Evolutionary conservation across 306 rosid species (phyloP).

Genomic region (Corylus heterophylla): DNA sequence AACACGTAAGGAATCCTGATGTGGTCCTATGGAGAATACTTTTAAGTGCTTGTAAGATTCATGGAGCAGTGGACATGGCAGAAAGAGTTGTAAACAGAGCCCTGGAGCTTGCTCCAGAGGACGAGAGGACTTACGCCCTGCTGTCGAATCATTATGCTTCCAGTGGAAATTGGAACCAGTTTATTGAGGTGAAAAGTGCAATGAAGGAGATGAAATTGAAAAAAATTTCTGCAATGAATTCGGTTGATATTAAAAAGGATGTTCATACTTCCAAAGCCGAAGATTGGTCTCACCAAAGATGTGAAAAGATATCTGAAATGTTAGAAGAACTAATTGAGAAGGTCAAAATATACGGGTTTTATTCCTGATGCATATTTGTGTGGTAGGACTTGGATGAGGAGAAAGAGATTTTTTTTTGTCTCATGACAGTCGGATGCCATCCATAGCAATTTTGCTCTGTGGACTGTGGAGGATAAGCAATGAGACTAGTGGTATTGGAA

Average conservation of each 20-base stretch:
- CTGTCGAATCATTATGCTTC: constrained; percentile 69
- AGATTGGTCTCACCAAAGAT: constrained; percentile 60
- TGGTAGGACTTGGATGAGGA: no score
- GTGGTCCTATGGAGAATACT: constrained; percentile 70
- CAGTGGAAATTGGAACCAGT: constrained; percentile 66
- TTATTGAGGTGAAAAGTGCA: constrained; percentile 62
- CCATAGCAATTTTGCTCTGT: no score
- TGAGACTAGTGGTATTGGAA: no score
- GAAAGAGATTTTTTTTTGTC: no score
- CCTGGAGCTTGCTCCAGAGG: constrained; percentile 51
- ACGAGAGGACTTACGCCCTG: constrained; percentile 60
- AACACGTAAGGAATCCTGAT: constrained; percentile 57
- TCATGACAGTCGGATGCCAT: no score
- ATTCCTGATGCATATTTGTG: constrained; percentile 40
- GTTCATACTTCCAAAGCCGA: constrained; percentile 78
- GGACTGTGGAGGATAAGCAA: no score
- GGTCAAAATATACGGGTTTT: constrained; percentile 50
- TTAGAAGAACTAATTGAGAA: constrained; percentile 45
- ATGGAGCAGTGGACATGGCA: constrained; percentile 63
- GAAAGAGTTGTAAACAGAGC: constrained; percentile 50
- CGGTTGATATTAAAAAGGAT: constrained; percentile 60
- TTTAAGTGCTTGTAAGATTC: constrained; percentile 54
- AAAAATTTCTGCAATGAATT: constrained; percentile 69
- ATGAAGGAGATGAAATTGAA: constrained; percentile 51
- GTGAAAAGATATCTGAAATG: constrained; percentile 39